Evolutionary conservation across 139 green algal species (phyloP).

Genomic region (Diplosphaera chodatii): DNA sequence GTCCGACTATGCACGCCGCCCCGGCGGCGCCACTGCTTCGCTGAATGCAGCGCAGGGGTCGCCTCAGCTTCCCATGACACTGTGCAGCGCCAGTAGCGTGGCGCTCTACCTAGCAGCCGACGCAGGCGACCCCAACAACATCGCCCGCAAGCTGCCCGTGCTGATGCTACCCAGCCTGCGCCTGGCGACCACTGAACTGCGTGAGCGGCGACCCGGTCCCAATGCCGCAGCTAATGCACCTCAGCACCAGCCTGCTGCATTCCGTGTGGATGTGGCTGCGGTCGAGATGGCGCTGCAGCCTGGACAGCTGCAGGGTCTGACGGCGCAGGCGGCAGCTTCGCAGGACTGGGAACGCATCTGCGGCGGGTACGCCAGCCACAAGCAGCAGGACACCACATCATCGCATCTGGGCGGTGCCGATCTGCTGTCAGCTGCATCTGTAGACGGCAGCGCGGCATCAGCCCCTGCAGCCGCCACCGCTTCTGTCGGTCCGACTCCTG

Average conservation of each 20-base stretch:
- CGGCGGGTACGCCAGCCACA: background rate
- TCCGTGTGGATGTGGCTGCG: background rate
- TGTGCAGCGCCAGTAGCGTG: background rate
- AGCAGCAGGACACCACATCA: background rate
- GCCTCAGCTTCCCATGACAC: background rate
- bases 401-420: background rate
- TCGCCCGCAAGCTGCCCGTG: slow-evolving; percentile 14
- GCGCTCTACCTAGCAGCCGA: slow-evolving; percentile 1
- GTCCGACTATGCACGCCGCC: background rate
- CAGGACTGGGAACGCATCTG: background rate
- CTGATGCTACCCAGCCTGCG: slow-evolving; percentile 11
- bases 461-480: too few relatives aligned
- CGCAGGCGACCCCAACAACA: background rate
- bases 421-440: background rate
- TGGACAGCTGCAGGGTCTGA: slow-evolving; percentile 14
- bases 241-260: background rate
- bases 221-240: background rate
- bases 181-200: background rate
- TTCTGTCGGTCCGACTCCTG: too few relatives aligned
- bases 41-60: too few relatives aligned
- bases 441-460: background rate
- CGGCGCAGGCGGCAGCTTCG: background rate
- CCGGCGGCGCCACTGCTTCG: too few relatives aligned
- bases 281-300: slow-evolving; percentile 17
- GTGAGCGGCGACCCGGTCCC: background rate